Percentiles rank a stretch among this genome's conserved stretches.
Evolutionary conservation across 2,329 filamentous ascomycete species (phyloP).

Genomic region (Fusarium liriodendri): DNA sequence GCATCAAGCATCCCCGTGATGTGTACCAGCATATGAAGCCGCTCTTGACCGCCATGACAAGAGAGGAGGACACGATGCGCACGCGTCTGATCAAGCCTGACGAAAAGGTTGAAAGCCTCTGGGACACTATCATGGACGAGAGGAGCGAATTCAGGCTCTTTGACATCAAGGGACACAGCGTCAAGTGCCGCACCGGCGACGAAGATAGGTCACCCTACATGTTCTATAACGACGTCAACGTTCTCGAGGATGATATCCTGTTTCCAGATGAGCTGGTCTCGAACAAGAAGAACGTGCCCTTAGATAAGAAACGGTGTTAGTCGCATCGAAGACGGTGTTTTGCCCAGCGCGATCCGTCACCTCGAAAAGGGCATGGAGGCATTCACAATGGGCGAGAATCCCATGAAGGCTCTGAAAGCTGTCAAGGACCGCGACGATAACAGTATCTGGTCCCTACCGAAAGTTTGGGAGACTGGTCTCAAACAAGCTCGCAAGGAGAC

Average conservation of each 20-base stretch:
- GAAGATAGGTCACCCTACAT: conserved; percentile 27
- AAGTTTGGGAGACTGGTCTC: conserved; percentile 38
- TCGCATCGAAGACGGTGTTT: conserved; percentile 24
- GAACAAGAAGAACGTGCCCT: conserved; percentile 26
- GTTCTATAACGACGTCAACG: conserved; percentile 43
- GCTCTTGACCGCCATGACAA: conserved; percentile 34
- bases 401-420: conserved; percentile 1
- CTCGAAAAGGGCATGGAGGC: conserved; percentile 27
- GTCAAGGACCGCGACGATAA: conserved; percentile 17
- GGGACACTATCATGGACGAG: conserved; percentile 38
- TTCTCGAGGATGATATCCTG: conserved; percentile 38
- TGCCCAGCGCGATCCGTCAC: conserved; percentile 21
- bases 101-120: conserved; percentile 38
- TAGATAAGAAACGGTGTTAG: conserved; percentile 40
- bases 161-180: neutral
- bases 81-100: conserved; percentile 40
- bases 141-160: conserved; percentile 27
- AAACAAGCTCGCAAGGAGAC: conserved; percentile 14
- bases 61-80: conserved; percentile 37
- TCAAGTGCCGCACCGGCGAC: conserved; percentile 4
- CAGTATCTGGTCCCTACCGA: conserved; percentile 37
- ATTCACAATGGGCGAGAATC: conserved; percentile 11
- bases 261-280: conserved; percentile 40
- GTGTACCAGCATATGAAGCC: conserved; percentile 40
- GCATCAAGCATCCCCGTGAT: conserved; percentile 35